Evolutionary conservation across 2,329 filamentous ascomycete genomes (phyloP), one percentile per base, ranked within the genome.

Genomic region (Torrubiella hemipterigena): DNA sequence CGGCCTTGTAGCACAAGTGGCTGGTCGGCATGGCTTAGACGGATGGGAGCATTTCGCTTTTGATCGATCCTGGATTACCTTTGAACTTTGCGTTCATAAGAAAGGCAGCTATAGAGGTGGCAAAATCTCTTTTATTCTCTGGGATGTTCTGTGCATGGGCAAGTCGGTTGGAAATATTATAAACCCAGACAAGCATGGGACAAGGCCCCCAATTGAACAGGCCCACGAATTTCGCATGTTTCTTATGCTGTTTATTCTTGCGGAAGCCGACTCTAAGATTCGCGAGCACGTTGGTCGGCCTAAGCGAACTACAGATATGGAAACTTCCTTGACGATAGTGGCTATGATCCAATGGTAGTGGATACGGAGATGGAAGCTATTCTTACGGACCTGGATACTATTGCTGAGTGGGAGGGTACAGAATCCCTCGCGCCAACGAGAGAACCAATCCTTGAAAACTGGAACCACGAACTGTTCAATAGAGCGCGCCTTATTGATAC

Each of bases 251-350:
- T 34, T 43, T 34, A 40, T 48, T 5, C 37, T 46, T 27, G 46
- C 52, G 6, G 51, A 49, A 30, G 54, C 54, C 11, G 57, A 56
- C 35, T 47, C 48, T 14, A 47, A 43, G 20, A 46, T 51, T 3
- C 49, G 49, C 20, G 37, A 48, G 32, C 45, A 52, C 16, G 35
- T 53, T 41, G 40, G 38, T 37, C 30, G 54, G 31, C 7, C 19
- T 13, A n/a, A 30, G 30, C 4, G 22, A 35, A 17, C 24, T 32
- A 12, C 21, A 30, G 9, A 30, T 31, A 4, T 16, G 37, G 11
- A 35, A 37, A 32, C 34, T 17, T 28, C 14, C 27, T 32, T 6
- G 14, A 28, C 5, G n/a, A n/a, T n/a, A n/a, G n/a, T n/a, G n/a
- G n/a, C n/a, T 45, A 43, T 35, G 34, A 47, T 24, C 42, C 44